These are phyloP conservation scores for Tetracladium marchalianum DNA, from an alignment of 495 filamentous ascomycete genomes.

Conservation along the genomic window DNA sequence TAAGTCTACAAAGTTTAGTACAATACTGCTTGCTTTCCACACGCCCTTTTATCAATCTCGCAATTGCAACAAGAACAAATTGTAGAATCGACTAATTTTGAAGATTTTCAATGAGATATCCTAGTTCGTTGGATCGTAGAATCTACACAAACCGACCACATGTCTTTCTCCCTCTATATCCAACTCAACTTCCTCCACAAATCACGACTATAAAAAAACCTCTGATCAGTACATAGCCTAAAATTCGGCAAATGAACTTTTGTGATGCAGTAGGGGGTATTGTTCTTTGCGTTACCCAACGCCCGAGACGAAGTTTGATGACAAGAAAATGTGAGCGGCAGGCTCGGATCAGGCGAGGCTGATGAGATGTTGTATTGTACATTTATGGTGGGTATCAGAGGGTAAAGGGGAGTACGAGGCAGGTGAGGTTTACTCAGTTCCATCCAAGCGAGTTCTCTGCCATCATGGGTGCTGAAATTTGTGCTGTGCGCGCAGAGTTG, in stretches of 20 bases:
- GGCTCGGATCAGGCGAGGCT: conserved; percentile 4
- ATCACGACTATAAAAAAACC: conserved; percentile 9
- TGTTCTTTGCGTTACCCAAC: conserved; percentile 15
- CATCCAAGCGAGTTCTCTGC: conserved; percentile 97
- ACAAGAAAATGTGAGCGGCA: conserved; percentile 15
- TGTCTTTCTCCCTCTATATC: not conserved
- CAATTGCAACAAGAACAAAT: too few relatives aligned
- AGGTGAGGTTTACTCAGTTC: conserved; percentile 55
- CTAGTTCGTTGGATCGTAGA: conserved; percentile 13
- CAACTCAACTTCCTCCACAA: conserved; percentile 2
- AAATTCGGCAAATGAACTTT: conserved; percentile 9
- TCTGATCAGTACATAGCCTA: conserved; percentile 18
- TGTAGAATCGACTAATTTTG: too few relatives aligned
- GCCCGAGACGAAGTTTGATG: conserved; percentile 16
- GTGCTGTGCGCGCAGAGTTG: conserved; percentile 59
- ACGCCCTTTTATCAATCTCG: too few relatives aligned
- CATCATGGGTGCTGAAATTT: conserved; percentile 79
- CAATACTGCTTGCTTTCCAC: too few relatives aligned
- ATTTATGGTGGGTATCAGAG: conserved; percentile 13
- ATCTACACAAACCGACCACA: conserved; percentile 10
- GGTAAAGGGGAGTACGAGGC: conserved; percentile 1
- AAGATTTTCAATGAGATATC: conserved; percentile 6
- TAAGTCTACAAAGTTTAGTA: too few relatives aligned
- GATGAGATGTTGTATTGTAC: conserved; percentile 9
- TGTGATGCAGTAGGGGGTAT: conserved; percentile 17